Evolutionary conservation across 371 early-diverging fungal genomes (phyloP), one percentile per base, ranked within the genome.

Genomic region (Syncephalastrum sp.): DNA sequence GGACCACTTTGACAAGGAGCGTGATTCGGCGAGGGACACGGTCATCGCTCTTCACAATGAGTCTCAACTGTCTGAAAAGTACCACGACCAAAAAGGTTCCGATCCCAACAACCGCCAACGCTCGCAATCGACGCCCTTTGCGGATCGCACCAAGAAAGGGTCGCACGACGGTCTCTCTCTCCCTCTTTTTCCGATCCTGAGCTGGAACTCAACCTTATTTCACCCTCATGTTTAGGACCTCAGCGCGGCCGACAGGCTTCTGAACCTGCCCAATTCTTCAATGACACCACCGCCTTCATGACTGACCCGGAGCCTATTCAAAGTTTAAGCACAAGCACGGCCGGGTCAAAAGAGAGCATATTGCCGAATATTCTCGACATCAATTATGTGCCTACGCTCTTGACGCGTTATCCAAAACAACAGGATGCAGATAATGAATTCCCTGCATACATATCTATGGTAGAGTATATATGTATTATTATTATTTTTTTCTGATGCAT

Each of bases 391-490:
- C 79, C 79, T 0, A 67, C 73, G 42, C 60, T 79, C 1, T 55
- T 79, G 21, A 58, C 61, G 53, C 65, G 75, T 7, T 75, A 75
- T 44, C 79, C 79, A 1, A 64, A 70, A 25, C 43, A 56, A 19
- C 61, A 69, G 45, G 57, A 70, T 60, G 67, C 69, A 12, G n/a
- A 51, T 17, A 33, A 33, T 33, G 38, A 33, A 10, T 90, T 89
- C 63, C 90, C 91, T 3, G 54, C 83, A 8, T 79, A 81, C 59
- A 59, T 84, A 24, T 75, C 86, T 21, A 85, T 91, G 88, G 89
- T 88, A 69, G 69, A 41, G 38, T 33, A 33, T 21, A 21, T 21
- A 33, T 1, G 2, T 33, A 2, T n/a, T n/a, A n/a, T n/a, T n/a
- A n/a, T n/a, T 33, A 8, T 6, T 33, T 33, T 10, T 33, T 6